A percentile compares a stretch with the other conserved stretches of the same genome.
Conservation (phyloP, 345 rosid species). For the Linum trigynum region DNA sequence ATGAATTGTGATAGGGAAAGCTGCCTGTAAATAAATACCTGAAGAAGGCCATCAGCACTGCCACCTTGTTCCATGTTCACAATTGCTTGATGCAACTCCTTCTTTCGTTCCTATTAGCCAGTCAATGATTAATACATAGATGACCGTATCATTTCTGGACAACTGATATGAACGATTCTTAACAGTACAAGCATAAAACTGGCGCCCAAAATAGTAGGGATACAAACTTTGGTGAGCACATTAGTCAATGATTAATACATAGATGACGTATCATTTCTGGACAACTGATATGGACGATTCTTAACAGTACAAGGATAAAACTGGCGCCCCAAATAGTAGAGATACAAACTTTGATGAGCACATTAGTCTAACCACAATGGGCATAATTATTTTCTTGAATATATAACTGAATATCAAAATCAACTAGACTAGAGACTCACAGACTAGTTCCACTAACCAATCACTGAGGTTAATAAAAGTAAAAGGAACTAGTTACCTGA, state of each 20-base stretch:
- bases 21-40: slow-evolving; percentile 39
- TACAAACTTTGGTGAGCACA: no score
- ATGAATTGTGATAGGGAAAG: slow-evolving; percentile 6
- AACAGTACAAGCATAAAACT: no score
- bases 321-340: background rate
- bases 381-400: background rate
- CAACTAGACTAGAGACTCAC: background rate
- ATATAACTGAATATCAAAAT: background rate
- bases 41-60: slow-evolving; percentile 91
- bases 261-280: no score
- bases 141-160: no score
- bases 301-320: no score
- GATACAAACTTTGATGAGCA: background rate
- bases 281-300: no score
- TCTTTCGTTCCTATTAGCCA: slow-evolving; percentile 52
- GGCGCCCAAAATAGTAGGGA: no score
- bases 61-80: slow-evolving; percentile 87
- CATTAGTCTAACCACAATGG: background rate
- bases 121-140: background rate
- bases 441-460: slow-evolving; percentile 5
- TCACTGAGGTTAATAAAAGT: background rate
- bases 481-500: slow-evolving; percentile 42
- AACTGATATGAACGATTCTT: no score
- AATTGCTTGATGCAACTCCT: slow-evolving; percentile 80
- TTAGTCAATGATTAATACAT: no score